Evolutionary conservation across 257 asterid genomes (phyloP).

Genomic region (Solanum paucissectum): DNA sequence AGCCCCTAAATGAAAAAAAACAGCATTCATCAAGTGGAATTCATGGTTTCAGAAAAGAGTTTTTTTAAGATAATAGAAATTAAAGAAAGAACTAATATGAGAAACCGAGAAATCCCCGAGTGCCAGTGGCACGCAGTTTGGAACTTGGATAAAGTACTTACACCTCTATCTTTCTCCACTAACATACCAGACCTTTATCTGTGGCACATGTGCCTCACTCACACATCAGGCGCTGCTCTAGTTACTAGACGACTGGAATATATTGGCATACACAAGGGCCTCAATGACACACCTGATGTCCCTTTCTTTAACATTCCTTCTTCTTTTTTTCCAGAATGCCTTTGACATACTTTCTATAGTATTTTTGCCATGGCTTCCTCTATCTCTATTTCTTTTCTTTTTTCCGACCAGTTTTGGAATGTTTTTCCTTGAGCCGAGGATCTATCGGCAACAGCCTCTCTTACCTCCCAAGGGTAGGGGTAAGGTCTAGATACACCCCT

Average conservation of each 20-base stretch:
- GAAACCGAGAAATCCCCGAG: neutral
- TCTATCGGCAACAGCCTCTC: neutral
- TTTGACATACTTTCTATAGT: neutral
- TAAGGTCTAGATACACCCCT: neutral
- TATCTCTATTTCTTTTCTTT: neutral
- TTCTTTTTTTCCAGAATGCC: neutral
- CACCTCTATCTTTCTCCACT: neutral
- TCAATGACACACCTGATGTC: neutral
- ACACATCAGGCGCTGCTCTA: neutral
- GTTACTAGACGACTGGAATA: neutral
- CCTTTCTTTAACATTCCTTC: neutral
- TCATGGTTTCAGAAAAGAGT: neutral
- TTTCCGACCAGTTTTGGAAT: neutral
- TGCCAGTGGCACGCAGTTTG: neutral
- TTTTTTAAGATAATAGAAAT: neutral
- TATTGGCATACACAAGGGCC: neutral
- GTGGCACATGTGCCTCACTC: neutral
- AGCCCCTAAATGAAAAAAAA: constrained; percentile 43
- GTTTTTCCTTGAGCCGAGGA: neutral
- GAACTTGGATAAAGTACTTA: neutral
- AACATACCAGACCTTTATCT: neutral
- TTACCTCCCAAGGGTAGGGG: neutral
- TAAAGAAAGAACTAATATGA: neutral
- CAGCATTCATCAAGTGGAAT: neutral
- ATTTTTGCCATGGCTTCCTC: neutral